Base-by-base conservation (phyloP, 176 grass and related monocot species). In the Rhynchospora tenuis region DNA sequence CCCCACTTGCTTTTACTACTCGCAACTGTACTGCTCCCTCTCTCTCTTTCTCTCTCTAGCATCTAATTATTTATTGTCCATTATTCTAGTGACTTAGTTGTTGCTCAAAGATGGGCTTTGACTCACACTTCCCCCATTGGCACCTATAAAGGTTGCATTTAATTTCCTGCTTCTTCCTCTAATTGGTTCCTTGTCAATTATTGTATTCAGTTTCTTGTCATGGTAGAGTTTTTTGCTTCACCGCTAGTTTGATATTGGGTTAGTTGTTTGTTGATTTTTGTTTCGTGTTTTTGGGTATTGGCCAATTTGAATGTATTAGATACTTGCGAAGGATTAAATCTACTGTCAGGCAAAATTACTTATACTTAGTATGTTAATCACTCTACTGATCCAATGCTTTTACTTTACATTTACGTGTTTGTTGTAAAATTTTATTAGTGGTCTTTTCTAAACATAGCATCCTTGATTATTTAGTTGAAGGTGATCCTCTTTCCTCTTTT, bases 1-100 rank as follows among this genome's bases (percentile, higher is more conserved):
- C 59, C 59, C 59, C 59, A 66, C 79, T 66, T 66, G 79, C 79
- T 64, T 82, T 82, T 47, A 64, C 61, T 82, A 82, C 79, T 82
- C 44, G 44, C 45, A 73, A 47, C 70, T 20, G 70, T 73, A 73
- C 70, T 73, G 31, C 79, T 62, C 33, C 76, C 69, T n/a, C 71
- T 27, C 29, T 81, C 75, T 52, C 13, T 79, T 26, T 82, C 38
- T 82, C 79, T 65, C 79, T 82, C 59, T 82, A 42, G 7, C 11
- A 82, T 61, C 42, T 8, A 66, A 51, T 61, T 29, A 27, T 64
- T 82, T 64, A 64, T 27, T 47, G 8, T 51, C 28, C 11, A 61
- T 81, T 81, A 46, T 66, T 47, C 79, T 82, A 11, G 33, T 82
- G 79, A 50, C 79, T 82, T 82, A 46, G 59, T 64, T 64, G 22